Conservation (phyloP, 2,329 filamentous ascomycete species). For the Zymoseptoria tritici region DNA sequence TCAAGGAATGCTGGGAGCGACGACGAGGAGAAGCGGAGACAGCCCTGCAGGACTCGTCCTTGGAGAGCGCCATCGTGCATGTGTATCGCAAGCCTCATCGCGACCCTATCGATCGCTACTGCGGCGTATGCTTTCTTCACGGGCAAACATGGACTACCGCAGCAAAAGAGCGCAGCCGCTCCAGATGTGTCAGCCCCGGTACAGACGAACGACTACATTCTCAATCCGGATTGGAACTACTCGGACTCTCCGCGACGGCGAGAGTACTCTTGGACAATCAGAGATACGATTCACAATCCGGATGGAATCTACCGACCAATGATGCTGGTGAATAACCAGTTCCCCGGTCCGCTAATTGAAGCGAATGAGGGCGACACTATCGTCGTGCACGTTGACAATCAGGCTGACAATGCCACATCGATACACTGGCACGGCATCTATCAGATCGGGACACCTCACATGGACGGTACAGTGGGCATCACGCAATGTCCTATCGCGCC, state of each 20-base stretch:
- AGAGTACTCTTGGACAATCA: conserved; percentile 55
- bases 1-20: not conserved
- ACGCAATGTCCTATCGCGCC: conserved; percentile 15
- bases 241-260: conserved; percentile 43
- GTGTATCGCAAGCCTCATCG: not conserved
- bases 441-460: conserved; percentile 3
- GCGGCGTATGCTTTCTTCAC: not conserved
- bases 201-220: conserved; percentile 46
- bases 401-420: conserved; percentile 29
- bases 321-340: conserved; percentile 40
- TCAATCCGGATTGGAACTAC: conserved; percentile 52
- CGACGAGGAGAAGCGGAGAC: not conserved
- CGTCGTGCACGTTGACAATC: conserved; percentile 37
- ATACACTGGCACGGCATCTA: conserved; percentile 41
- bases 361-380: conserved; percentile 40
- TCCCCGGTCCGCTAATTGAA: conserved; percentile 45
- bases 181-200: conserved; percentile 13
- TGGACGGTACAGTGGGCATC: conserved; percentile 17
- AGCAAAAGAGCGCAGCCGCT: not conserved
- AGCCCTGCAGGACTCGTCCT: not conserved
- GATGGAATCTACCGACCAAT: conserved; percentile 44
- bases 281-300: conserved; percentile 52
- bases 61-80: not conserved
- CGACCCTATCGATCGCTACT: not conserved
- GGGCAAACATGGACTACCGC: not conserved